Evolutionary conservation across 805 yeast species (phyloP), one percentile per base, ranked within the genome.

Genomic region (Candida loeiensis): DNA sequence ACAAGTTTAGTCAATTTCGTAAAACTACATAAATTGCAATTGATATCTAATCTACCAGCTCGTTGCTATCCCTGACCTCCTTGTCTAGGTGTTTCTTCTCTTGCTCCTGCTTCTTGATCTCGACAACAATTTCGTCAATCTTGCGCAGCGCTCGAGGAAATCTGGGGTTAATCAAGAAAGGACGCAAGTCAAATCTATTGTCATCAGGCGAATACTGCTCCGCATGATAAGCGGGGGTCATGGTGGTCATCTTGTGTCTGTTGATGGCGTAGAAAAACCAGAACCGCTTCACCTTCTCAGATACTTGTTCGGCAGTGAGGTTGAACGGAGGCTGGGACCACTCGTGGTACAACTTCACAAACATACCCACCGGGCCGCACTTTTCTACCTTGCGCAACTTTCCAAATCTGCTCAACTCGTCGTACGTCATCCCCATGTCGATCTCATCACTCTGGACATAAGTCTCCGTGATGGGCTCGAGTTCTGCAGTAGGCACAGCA

Each of bases 131-230:
- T 40, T 76, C 77, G 52, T 89, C 97, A 37, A 93, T 93, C 64
- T 87, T 89, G 59, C 79, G 81, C 50, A 88, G 78, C 2, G 97
- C 95, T 84, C 91, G 86, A 1, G 88, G 75, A 61, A 88, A 93
- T 46, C 86, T 69, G 20, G 98, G 97, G 51, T 86, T 80, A 43
- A 93, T 87, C 58, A 95, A 70, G 61, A 93, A 89, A n/a, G 99
- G 99, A 50, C 99, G 74, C 55, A 95, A 69, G 59, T 93, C 99
- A 61, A 85, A 93, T 53, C 99, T 74, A 59, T 93, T 93, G 62
- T 93, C 99, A 61, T 93, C 99, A 1, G 99, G 97, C 2, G 98
- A 90, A 58, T 93, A 93, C 55, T 87, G 95, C 60, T 93, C 99
- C 0, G 99, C 99, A 54, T 93, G 99, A 56, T 93, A 93, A 26